Evolutionary conservation across 2,329 filamentous ascomycete species (phyloP), one percentile per base, ranked within the genome.

Genomic region (Rhynchosporium agropyri): DNA sequence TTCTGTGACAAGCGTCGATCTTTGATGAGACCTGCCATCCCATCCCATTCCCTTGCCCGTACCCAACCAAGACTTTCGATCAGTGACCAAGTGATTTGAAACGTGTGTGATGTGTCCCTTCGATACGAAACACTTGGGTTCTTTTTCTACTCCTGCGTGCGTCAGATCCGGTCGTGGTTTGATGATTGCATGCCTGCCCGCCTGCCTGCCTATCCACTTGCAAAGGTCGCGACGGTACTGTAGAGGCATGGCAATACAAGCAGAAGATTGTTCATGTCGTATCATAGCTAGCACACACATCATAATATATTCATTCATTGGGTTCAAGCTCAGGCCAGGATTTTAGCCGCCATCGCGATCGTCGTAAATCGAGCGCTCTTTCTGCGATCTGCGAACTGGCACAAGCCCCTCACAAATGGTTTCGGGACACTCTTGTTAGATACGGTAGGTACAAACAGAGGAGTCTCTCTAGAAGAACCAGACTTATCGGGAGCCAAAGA

Each of bases 261-360:
- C 4, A 46, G 20, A 28, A n/a, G 9, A 15, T n/a, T 46, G n/a
- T 46, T 9, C 26, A 46, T 46, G 8, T 20, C 26, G 26, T 26
- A n/a, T 3, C n/a, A 45, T 45, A 20, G 20, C 20, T 20, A 20
- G 20, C 20, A 20, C 20, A 20, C 40, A 9, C 9, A 42, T 42
- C 40, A 42, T 42, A 42, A 12, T n/a, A 45, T 45, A 5, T 40
- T 40, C 20, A 28, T 42, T n/a, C 20, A 28, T 42, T n/a, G 33
- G 36, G 33, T 40, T 38, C 12, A 38, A 26, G n/a, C 26, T 20
- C 40, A 33, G 20, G 15, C 3, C 20, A 46, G 26, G 33, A 36
- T 36, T 54, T 54, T 53, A 54, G 51, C 51, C 51, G 51, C 51
- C 20, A 29, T 42, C 51, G 38, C 51, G 9, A 29, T 42, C 51